Evolutionary conservation across 2,329 filamentous ascomycete genomes (phyloP), one percentile per base, ranked within the genome.

Genomic region (Cytospora leucostoma): DNA sequence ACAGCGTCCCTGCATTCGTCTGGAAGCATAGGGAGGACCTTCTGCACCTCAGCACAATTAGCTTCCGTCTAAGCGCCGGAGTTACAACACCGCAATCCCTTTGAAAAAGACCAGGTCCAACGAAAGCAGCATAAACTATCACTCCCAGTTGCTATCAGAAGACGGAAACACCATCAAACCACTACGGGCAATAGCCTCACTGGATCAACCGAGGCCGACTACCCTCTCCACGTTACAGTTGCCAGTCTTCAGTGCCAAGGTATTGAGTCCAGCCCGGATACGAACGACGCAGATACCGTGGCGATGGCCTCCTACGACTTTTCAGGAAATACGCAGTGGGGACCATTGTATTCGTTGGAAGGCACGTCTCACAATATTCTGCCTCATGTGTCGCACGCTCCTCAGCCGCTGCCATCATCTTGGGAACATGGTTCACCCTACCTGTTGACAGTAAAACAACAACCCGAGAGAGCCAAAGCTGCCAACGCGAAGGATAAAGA

Each of bases 401-500:
- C 53, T 47, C 62, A 57, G 34, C 12, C 49, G 32, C 38, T 56
- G 5, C 15, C 59, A 12, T 55, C 64, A 7, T 52, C 61, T 17
- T 65, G 64, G 64, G 61, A 63, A 7, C 64, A 65, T 32, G 58
- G 40, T 27, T 64, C 64, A 11, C 64, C 64, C 13, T 65, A 65
- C 50, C 61, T 54, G 34, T 52, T 65, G 13, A 61, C 61, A 57
- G 59, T 65, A 53, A 65, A 65, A n/a, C 64, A 65, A 61, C 64
- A 65, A 34, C 64, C 64, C 27, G 64, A 65, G 27, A 65, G 64
- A 56, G 64, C 64, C n/a, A 65, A 65, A 19, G 64, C 61, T 12
- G 64, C 64, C 49, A 65, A 62, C 34, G 56, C 34, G 11, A 66
- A 53, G 62, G 73, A 65, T 49, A 65, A 65, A 91, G 90, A 91